Evolutionary conservation across 192 early-diverging fungal species (phyloP).

Genomic region (Coemansia sp.): DNA sequence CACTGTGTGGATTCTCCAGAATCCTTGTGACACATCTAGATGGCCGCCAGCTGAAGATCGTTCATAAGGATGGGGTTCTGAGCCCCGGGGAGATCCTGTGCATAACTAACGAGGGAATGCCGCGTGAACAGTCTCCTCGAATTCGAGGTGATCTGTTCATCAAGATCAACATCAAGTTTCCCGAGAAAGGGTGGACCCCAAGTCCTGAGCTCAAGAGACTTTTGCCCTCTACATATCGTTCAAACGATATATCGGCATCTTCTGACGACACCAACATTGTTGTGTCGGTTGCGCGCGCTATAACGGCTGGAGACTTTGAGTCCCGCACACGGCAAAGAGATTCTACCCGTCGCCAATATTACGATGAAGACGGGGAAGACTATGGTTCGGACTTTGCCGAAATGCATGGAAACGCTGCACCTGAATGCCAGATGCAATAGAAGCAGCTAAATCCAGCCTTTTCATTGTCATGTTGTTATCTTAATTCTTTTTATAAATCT

Average conservation of each 20-base stretch:
- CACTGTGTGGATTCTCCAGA: slow-evolving; percentile 88
- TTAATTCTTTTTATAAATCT: no score
- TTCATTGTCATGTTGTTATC: no score
- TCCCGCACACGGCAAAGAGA: slow-evolving; percentile 6
- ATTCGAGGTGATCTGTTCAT: slow-evolving; percentile 89
- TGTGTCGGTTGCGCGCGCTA: slow-evolving; percentile 11
- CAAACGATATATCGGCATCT: neutral
- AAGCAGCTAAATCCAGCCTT: neutral
- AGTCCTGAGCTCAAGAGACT: slow-evolving; percentile 20
- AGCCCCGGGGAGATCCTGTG: slow-evolving; percentile 85
- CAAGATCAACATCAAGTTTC: slow-evolving; percentile 87
- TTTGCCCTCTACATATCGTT: slow-evolving; percentile 17
- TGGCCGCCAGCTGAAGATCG: slow-evolving; percentile 80
- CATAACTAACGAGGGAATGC: slow-evolving; percentile 93
- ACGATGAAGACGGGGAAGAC: slow-evolving; percentile 7
- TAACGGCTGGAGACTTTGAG: slow-evolving; percentile 21
- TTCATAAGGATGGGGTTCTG: slow-evolving; percentile 79
- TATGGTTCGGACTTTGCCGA: neutral
- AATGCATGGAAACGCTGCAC: slow-evolving; percentile 5
- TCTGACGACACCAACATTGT: neutral
- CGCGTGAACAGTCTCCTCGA: slow-evolving; percentile 64
- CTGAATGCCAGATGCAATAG: slow-evolving; percentile 27
- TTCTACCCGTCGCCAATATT: slow-evolving; percentile 4
- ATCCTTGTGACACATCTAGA: slow-evolving; percentile 82
- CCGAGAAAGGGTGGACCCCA: slow-evolving; percentile 49